phyloP scores from a whole-genome alignment of 345 rosid genomes.

The Nephelium lappaceum region DNA sequence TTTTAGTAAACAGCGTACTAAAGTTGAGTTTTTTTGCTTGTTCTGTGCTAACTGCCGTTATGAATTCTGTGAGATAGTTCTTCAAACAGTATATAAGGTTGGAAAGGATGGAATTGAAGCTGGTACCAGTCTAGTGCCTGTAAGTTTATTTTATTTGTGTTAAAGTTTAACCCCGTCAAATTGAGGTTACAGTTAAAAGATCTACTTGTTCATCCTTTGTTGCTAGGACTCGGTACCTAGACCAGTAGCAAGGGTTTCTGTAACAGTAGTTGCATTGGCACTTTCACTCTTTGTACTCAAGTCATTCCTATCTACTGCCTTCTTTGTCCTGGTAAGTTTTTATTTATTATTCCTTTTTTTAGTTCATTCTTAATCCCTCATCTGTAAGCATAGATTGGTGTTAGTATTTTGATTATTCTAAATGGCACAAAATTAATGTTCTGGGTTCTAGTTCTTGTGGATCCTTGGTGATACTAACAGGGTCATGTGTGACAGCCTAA shows the following conservation, averaged over 20 bases:
- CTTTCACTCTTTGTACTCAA: conserved; percentile 59
- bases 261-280: conserved; percentile 47
- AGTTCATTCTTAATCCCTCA: background rate
- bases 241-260: conserved; percentile 62
- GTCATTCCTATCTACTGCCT: conserved; percentile 74
- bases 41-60: conserved; percentile 9
- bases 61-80: conserved; percentile 38
- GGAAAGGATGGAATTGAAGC: conserved; percentile 89
- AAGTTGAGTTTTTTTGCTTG: background rate
- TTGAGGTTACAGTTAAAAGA: background rate
- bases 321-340: conserved; percentile 74
- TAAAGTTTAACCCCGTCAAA: background rate
- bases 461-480: background rate
- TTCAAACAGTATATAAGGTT: conserved; percentile 74
- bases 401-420: background rate
- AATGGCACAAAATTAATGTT: background rate
- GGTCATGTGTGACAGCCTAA: background rate
- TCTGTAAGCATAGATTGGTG: background rate
- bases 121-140: conserved; percentile 82
- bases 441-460: background rate
- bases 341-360: background rate
- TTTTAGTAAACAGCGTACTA: background rate
- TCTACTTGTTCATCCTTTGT: conserved; percentile 8
- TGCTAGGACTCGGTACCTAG: conserved; percentile 61
- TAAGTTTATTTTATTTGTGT: conserved; percentile 41